Base-by-base conservation (phyloP, 2,329 filamentous ascomycete genomes). In the Bipolaris victoriae region DNA sequence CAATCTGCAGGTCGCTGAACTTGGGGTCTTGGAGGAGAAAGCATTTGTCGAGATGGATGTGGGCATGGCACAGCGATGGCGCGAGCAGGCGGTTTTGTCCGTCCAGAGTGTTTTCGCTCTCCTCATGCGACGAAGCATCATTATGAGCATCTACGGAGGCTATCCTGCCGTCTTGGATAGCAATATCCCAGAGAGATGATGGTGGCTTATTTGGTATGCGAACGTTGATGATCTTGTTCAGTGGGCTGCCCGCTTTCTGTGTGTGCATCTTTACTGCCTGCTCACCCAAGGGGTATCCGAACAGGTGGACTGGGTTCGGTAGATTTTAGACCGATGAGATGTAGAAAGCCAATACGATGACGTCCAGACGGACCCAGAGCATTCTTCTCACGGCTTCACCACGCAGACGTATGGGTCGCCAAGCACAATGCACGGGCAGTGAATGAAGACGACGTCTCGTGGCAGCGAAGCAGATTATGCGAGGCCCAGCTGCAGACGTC, bases 11-110 rank as follows among this genome's bases (percentile, higher is more conserved):
- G 63, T 89, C 82, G 1, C 81, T 77, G 73, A 87, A 90, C 66
- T 81, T 82, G 4, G 83, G 81, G 62, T 85, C 80, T 18, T 80
- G 84, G 9, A 88, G 78, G 26, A 88, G 74, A 63, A 85, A 88
- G 37, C 84, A 82, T 68, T 88, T 88, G 73, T 91, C 89, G 26
- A 91, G 80, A 68, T 91, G 89, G 49, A 91, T 84, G 63, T 91
- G 89, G 7, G 89, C 88, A 68, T 91, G 89, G 63, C 88, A 90
- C 3, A 91, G 80, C 7, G 83, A 81, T 3, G 86, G 85, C 18
- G 78, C 75, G 10, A 85, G 64, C 1, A 86, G 73, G 24, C 77
- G 70, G 47, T 72, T 73, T 20, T 64, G 52, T 16, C 74, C 78
- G 60, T 82, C 64, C 48, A 86, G 72, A 5, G 76, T 69, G 26